phyloP scores from a whole-genome alignment of 495 filamentous ascomycete genomes.

The Trichoderma gamsii region DNA sequence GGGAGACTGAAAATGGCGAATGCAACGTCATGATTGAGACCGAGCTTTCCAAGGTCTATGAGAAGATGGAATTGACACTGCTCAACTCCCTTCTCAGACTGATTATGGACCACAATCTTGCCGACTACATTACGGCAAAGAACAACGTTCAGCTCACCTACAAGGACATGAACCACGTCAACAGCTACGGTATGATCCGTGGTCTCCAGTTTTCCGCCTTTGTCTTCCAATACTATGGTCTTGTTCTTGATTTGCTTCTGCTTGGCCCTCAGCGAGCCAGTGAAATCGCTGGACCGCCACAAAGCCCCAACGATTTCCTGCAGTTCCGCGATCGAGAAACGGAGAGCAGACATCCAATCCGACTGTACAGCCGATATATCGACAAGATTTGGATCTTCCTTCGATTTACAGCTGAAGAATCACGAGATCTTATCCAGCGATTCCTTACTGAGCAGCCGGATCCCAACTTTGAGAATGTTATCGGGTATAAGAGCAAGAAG shows the following conservation, averaged over 20 bases:
- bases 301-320: slow-evolving; percentile 94
- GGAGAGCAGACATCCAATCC: slow-evolving; percentile 88
- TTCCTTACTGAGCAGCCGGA: slow-evolving; percentile 98
- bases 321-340: slow-evolving; percentile 91
- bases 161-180: slow-evolving; percentile 99
- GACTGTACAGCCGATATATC: slow-evolving; percentile 94
- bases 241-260: slow-evolving; percentile 90
- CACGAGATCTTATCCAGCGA: slow-evolving; percentile 90
- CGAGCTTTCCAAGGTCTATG: slow-evolving; percentile 95
- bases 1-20: slow-evolving; percentile 91
- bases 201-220: slow-evolving; percentile 97
- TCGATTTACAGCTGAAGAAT: slow-evolving; percentile 88
- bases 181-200: slow-evolving; percentile 96
- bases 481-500: slow-evolving; percentile 98
- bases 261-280: slow-evolving; percentile 91
- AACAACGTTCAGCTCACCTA: slow-evolving; percentile 99
- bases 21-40: slow-evolving; percentile 99
- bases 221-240: slow-evolving; percentile 97
- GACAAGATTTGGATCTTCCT: slow-evolving; percentile 99
- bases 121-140: slow-evolving; percentile 98
- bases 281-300: slow-evolving; percentile 95
- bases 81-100: slow-evolving; percentile 87
- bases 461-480: slow-evolving; percentile 99
- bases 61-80: slow-evolving; percentile 97
- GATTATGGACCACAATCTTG: slow-evolving; percentile 99